A percentile compares a stretch with the other conserved stretches of the same genome.
phyloP scores from a whole-genome alignment of 2,329 filamentous ascomycete species.

The Corinectria fuckeliana region DNA sequence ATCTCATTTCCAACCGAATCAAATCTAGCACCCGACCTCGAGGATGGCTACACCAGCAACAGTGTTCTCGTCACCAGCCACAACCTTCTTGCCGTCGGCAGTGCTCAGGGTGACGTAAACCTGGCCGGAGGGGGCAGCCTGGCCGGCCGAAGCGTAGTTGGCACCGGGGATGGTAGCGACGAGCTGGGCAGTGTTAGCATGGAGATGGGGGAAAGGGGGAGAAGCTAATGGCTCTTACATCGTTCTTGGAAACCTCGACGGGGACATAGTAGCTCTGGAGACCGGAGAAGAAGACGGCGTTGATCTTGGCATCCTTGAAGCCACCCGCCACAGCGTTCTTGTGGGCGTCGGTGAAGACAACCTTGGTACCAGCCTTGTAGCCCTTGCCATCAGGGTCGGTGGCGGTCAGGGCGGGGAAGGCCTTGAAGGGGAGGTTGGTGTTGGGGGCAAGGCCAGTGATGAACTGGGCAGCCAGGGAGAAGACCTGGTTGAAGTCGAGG shows the following conservation, averaged over 20 bases:
- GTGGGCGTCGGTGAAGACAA: not conserved
- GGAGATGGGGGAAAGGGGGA: not conserved
- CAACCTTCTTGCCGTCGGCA: conserved; percentile 37
- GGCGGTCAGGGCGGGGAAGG: conserved; percentile 58
- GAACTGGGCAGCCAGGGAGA: conserved; percentile 69
- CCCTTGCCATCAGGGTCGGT: conserved; percentile 33
- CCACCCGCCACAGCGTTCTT: conserved; percentile 6
- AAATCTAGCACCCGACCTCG: conserved; percentile 30
- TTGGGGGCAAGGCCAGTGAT: conserved; percentile 65
- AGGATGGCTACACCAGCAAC: conserved; percentile 44
- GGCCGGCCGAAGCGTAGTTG: conserved; percentile 7
- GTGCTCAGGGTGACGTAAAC: conserved; percentile 45
- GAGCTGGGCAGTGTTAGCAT: conserved; percentile 21
- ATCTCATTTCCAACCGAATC: not conserved
- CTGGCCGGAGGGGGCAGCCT: conserved; percentile 37
- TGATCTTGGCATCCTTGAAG: conserved; percentile 7
- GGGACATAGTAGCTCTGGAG: conserved; percentile 29
- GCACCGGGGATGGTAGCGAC: conserved; percentile 16
- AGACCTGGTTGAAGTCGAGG: conserved; percentile 64
- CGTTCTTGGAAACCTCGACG: conserved; percentile 7
- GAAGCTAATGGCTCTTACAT: conserved; percentile 20
- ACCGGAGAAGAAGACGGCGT: conserved; percentile 24
- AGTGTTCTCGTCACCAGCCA: conserved; percentile 42
- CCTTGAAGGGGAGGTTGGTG: conserved; percentile 62
- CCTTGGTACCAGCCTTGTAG: conserved; percentile 33